Evolutionary conservation across 1,284 basidiomycete genomes (phyloP).

Genomic region (Laetiporus sulphureus): DNA sequence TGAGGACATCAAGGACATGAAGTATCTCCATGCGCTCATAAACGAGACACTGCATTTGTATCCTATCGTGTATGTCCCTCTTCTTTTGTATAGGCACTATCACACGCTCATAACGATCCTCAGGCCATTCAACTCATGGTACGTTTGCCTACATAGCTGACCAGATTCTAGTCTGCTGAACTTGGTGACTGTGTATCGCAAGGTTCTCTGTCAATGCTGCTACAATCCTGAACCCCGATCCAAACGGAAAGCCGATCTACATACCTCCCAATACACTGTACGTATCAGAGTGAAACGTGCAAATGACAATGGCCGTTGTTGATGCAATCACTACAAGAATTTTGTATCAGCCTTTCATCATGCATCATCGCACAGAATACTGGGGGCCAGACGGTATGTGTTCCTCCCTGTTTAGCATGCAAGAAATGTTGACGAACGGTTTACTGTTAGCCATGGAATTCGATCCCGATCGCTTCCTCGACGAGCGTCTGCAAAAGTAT

Average conservation of each 20-base stretch:
- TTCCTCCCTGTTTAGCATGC: background rate
- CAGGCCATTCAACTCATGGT: conserved; percentile 26
- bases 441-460: conserved; percentile 34
- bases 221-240: conserved; percentile 16
- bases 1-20: conserved; percentile 33
- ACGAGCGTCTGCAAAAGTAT: conserved; percentile 39
- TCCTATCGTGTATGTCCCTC: conserved; percentile 26
- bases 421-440: background rate
- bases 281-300: no score
- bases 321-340: no score
- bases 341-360: conserved; percentile 20
- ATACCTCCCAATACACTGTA: conserved; percentile 18
- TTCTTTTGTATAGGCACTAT: conserved; percentile 9
- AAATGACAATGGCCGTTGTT: no score
- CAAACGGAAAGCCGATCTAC: conserved; percentile 19
- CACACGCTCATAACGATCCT: no score
- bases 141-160: no score
- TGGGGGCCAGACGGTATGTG: conserved; percentile 23
- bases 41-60: conserved; percentile 27
- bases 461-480: conserved; percentile 53
- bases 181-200: no score
- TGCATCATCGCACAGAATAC: conserved; percentile 25
- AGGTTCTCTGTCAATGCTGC: conserved; percentile 18
- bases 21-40: conserved; percentile 30
- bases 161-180: no score